These are phyloP conservation scores for Graphiopsis chlorocephala DNA, from an alignment of 2,329 filamentous ascomycete genomes.

Conservation along the genomic window DNA sequence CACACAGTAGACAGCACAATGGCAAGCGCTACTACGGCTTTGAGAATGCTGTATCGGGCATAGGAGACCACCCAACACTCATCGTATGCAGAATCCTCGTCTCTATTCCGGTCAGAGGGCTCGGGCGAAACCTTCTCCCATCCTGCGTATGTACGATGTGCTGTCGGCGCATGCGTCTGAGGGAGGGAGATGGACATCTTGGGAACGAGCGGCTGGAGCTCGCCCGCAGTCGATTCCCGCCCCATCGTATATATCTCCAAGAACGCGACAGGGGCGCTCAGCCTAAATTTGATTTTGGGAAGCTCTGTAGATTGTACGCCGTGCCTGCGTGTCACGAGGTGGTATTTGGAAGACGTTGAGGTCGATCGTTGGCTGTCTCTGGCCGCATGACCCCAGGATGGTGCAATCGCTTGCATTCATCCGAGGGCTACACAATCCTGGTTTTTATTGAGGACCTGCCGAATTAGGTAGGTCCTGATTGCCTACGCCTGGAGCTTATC, in stretches of 20 bases:
- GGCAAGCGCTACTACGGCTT: background rate
- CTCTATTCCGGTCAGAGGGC: accelerated
- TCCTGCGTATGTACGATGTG: background rate
- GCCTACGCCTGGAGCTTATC: background rate
- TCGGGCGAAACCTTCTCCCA: background rate
- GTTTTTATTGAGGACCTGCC: background rate
- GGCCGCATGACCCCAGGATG: background rate
- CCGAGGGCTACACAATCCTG: background rate
- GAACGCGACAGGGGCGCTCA: background rate
- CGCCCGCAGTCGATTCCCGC: background rate
- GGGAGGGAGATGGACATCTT: background rate
- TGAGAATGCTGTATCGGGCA: background rate
- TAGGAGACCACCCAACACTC: background rate
- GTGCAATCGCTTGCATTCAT: background rate
- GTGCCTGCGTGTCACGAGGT: background rate
- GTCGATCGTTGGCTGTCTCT: background rate
- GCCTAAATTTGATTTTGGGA: background rate
- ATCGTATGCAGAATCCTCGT: background rate
- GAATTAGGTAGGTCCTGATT: background rate
- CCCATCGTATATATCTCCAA: background rate
- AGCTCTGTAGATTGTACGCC: background rate
- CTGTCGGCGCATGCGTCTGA: background rate
- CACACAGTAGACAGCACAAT: background rate
- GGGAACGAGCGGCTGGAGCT: background rate
- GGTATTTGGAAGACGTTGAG: background rate